Percentiles rank a stretch among this genome's conserved stretches.
These are phyloP conservation scores for Kwoniella heveanensis DNA, from an alignment of 768 basidiomycete species.

Conservation along the genomic window DNA sequence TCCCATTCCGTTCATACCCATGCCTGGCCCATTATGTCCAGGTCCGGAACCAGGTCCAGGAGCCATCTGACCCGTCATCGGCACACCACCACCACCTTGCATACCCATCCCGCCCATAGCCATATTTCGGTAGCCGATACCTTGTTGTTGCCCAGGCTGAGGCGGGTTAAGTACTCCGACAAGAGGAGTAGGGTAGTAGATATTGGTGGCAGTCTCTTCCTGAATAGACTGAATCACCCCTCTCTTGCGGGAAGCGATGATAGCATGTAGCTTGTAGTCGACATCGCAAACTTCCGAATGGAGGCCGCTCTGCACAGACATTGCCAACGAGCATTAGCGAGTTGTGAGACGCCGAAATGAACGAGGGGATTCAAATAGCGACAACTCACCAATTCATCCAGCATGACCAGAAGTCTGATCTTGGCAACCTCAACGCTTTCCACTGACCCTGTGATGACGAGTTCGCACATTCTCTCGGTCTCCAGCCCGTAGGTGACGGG, in stretches of 20 bases:
- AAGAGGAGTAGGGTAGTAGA: constrained; percentile 88
- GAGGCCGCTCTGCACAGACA: constrained; percentile 71
- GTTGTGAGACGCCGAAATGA: neutral
- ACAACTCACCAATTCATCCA: constrained; percentile 81
- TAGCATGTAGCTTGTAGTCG: constrained; percentile 89
- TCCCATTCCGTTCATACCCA: constrained; percentile 26
- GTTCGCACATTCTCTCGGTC: constrained; percentile 88
- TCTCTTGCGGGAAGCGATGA: constrained; percentile 87
- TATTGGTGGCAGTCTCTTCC: constrained; percentile 95
- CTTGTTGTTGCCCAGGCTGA: constrained; percentile 28
- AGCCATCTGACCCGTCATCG: constrained; percentile 13
- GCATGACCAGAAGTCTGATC: constrained; percentile 84
- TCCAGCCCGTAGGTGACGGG: constrained; percentile 86
- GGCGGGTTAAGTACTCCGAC: constrained; percentile 76
- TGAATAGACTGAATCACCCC: constrained; percentile 84
- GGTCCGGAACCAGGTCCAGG: constrained; percentile 9
- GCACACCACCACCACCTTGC: constrained; percentile 8
- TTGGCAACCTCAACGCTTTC: constrained; percentile 90
- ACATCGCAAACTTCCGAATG: constrained; percentile 90
- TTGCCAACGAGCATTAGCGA: neutral
- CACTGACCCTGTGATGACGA: constrained; percentile 80
- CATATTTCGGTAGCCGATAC: constrained; percentile 26
- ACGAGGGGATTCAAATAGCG: constrained; percentile 26
- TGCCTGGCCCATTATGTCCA: constrained; percentile 5
- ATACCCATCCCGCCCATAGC: constrained; percentile 24